A percentile compares a stretch with the other conserved stretches of the same genome.
Conservation (phyloP, 345 rosid species). For the Eucalyptus caleyi region DNA sequence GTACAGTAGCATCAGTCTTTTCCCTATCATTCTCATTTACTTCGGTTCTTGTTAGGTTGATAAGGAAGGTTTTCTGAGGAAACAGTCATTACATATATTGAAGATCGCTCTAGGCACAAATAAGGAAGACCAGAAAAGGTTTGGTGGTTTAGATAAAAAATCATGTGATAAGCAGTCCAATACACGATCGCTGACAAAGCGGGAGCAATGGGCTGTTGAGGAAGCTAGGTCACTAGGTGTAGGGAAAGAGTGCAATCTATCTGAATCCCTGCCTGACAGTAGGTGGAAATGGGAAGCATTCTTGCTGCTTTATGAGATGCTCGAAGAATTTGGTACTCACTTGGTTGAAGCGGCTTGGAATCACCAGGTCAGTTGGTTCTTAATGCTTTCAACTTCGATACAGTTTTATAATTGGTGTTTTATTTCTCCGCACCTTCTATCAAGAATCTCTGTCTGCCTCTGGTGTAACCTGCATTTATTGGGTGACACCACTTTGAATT, state of each 20-base stretch:
- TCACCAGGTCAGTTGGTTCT: constrained; percentile 49
- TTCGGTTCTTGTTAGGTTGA: constrained; percentile 36
- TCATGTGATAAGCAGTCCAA: constrained; percentile 19
- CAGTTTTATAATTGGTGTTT: background rate
- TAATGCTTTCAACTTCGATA: background rate
- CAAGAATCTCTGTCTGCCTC: background rate
- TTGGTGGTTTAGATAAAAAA: constrained; percentile 14
- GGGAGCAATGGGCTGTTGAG: constrained; percentile 74
- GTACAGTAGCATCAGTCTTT: background rate
- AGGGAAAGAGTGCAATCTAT: constrained; percentile 35
- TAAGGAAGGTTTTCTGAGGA: constrained; percentile 72
- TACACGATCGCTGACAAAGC: constrained; percentile 50
- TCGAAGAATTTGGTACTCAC: constrained; percentile 92
- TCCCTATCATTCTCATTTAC: background rate
- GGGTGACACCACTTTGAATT: background rate
- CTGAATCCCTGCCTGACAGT: constrained; percentile 30
- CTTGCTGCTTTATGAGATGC: constrained; percentile 82
- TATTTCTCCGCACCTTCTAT: background rate
- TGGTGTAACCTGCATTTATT: background rate
- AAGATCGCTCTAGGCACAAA: constrained; percentile 33
- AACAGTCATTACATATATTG: constrained; percentile 82
- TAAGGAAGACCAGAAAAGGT: constrained; percentile 14
- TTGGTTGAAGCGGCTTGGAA: constrained; percentile 96
- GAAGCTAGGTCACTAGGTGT: constrained; percentile 92
- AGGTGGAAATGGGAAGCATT: constrained; percentile 86